Conservation (phyloP, 2,329 filamentous ascomycete species). For the Epicoccum sorghinum region DNA sequence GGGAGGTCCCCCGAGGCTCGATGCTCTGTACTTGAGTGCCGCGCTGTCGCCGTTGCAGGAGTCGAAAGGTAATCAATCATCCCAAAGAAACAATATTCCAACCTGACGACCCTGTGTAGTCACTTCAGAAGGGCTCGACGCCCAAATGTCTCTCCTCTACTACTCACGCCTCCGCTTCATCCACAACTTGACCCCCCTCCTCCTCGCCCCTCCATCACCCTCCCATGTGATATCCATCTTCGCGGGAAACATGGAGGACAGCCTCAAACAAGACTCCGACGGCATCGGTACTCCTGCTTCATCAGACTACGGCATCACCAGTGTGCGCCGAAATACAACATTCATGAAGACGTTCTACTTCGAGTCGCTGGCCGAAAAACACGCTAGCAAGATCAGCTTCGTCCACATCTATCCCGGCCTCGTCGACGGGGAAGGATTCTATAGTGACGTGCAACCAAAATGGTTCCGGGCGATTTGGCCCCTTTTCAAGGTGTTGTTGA, state of each 20-base stretch:
- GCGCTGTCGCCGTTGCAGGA: constrained; percentile 46
- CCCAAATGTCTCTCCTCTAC: constrained; percentile 40
- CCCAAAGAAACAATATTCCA: not conserved
- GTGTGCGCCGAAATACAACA: constrained; percentile 35
- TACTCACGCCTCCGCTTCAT: constrained; percentile 51
- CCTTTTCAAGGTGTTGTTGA: constrained; percentile 31
- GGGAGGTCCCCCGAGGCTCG: constrained; percentile 36
- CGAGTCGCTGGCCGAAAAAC: constrained; percentile 30
- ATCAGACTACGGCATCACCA: constrained; percentile 32
- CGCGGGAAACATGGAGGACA: constrained; percentile 37
- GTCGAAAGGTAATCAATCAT: constrained; percentile 57
- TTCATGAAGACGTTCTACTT: constrained; percentile 44
- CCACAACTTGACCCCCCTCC: constrained; percentile 45
- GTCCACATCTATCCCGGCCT: constrained; percentile 43
- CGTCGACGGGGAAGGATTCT: constrained; percentile 38
- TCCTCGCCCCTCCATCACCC: constrained; percentile 24
- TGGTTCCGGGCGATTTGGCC: constrained; percentile 41
- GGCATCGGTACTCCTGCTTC: constrained; percentile 35
- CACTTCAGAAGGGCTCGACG: constrained; percentile 45
- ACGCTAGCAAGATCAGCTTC: constrained; percentile 37
- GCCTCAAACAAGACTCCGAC: constrained; percentile 28
- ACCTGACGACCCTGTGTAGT: constrained; percentile 42
- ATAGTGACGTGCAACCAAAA: constrained; percentile 27
- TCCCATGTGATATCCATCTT: constrained; percentile 46
- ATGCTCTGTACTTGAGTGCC: constrained; percentile 43